Base-by-base conservation (phyloP, 2,329 filamentous ascomycete species). In the Lachnellula arida region DNA sequence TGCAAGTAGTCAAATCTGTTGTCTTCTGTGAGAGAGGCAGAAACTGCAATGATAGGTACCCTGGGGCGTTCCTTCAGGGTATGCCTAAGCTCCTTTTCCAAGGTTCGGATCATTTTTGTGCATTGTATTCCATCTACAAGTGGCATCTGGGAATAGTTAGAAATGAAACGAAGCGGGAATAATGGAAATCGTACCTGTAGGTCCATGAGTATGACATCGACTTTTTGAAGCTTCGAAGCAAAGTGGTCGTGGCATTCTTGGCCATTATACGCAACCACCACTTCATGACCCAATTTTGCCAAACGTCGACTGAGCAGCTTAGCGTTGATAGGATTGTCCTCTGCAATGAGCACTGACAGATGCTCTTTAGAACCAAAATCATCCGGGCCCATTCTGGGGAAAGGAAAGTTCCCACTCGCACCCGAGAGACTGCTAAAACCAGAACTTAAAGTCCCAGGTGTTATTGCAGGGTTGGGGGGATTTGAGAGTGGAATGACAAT, bases 261-360 rank as follows among this genome's bases (percentile, higher is more conserved):
- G 4, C 89, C 89, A 63, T 93, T 89, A 32, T 82, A 75, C 1
- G 86, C 88, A 49, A 88, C 81, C 62, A 91, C 87, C 6, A 88
- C 86, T 11, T 81, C 78, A 48, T 92, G 81, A 4, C 85, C 84
- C 54, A 89, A 85, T 70, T 89, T 89, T 65, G 79, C 80, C 25
- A 93, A 76, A 67, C 90, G 91, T 68, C 88, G 87, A 54, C 83
- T 78, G 47, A 93, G 74, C 55, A 91, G 87, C 71, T 90, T 90
- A 64, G 91, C 87, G 69, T 92, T 92, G 63, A 92, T 87, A 3
- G 81, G 79, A 65, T 94, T 93, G 68, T 93, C 89, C 70, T 94
- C 89, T 2, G 93, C 89, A 44, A 93, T 75, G n/a, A 94, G 75
- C 42, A 93, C 87, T 3, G 49, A 51, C 15, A 65, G 51, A 25